Evolutionary conservation across 116 monocot species (phyloP).

Genomic region (Trichopus zeylanicus): DNA sequence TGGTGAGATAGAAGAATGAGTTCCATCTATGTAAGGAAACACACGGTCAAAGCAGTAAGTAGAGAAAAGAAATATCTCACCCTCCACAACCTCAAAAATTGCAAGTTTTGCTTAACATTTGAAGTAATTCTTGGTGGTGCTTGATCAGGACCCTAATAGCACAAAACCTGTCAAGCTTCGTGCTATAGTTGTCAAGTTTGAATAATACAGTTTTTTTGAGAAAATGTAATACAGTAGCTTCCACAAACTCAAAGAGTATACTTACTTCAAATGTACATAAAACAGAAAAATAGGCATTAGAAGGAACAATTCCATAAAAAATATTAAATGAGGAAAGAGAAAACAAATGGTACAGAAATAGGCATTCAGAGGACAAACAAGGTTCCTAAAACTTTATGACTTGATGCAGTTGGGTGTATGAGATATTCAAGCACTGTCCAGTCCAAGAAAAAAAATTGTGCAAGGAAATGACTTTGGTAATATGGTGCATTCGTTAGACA

Average conservation of each 20-base stretch:
- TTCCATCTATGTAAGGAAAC: background rate
- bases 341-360: too few relatives aligned
- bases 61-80: constrained; percentile 18
- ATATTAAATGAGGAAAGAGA: too few relatives aligned
- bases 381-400: too few relatives aligned
- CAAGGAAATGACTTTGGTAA: too few relatives aligned
- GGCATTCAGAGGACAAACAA: too few relatives aligned
- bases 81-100: constrained; percentile 70
- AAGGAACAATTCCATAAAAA: too few relatives aligned
- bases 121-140: constrained; percentile 80
- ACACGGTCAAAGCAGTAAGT: background rate
- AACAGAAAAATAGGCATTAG: background rate
- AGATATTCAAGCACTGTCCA: too few relatives aligned
- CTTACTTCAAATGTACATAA: background rate
- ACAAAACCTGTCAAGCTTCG: constrained; percentile 10
- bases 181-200: background rate
- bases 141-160: constrained; percentile 45
- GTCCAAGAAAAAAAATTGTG: too few relatives aligned
- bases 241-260: background rate
- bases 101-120: constrained; percentile 90
- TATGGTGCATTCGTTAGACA: too few relatives aligned
- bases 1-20: background rate
- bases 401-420: too few relatives aligned
- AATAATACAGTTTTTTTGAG: too few relatives aligned
- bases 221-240: background rate